Conservation (phyloP, 176 grass and related monocot species). For the Oryza meridionalis region DNA sequence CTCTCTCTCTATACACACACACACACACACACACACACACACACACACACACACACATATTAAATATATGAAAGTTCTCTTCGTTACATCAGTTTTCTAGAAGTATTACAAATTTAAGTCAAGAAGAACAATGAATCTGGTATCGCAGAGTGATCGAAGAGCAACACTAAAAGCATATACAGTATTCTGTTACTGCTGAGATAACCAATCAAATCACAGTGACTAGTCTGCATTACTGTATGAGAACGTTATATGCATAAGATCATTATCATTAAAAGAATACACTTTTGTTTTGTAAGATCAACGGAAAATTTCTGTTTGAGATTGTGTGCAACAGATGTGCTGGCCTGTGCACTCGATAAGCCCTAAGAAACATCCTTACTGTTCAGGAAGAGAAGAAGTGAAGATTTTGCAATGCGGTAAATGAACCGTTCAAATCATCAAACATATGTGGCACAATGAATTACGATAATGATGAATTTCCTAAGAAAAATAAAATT, state of each 20-base stretch:
- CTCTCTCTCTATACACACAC: no score
- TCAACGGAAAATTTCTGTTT: neutral
- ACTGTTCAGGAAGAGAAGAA: constrained; percentile 11
- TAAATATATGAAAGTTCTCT: neutral
- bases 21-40: no score
- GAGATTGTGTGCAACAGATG: constrained; percentile 9
- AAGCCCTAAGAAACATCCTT: neutral
- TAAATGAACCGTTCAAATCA: neutral
- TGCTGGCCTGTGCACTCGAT: neutral
- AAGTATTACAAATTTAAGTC: constrained; percentile 2
- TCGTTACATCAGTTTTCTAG: constrained; percentile 3
- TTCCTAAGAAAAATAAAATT: neutral
- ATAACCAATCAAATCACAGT: constrained; percentile 24
- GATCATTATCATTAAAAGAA: neutral
- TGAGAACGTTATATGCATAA: constrained; percentile 6
- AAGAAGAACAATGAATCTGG: constrained; percentile 1
- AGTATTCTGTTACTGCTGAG: neutral
- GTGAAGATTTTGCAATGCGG: constrained; percentile 1
- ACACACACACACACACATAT: no score
- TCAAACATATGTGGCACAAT: neutral
- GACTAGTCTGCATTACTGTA: neutral
- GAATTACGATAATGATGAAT: neutral
- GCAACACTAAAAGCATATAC: neutral
- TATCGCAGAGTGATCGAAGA: constrained; percentile 10
- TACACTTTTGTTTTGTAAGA: neutral